These are phyloP conservation scores for Cyberlindnera saturnus DNA, from an alignment of 805 yeast genomes.

Conservation along the genomic window DNA sequence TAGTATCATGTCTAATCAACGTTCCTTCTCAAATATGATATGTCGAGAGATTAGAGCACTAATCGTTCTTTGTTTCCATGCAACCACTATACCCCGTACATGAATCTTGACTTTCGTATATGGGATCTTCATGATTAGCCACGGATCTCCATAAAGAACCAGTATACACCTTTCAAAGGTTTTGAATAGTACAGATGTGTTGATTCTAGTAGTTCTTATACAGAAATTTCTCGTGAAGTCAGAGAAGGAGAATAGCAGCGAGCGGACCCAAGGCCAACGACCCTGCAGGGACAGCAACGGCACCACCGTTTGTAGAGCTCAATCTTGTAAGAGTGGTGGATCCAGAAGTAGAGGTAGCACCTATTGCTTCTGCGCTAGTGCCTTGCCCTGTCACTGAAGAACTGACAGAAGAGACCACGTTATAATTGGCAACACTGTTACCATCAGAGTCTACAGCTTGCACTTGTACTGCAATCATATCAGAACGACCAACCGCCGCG, in stretches of 20 bases:
- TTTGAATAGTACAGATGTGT: no score
- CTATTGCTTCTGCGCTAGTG: background rate
- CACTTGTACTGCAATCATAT: conserved; percentile 6
- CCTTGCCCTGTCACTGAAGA: background rate
- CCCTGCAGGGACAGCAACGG: background rate
- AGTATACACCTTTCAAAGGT: no score
- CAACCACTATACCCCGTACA: no score
- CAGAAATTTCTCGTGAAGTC: background rate
- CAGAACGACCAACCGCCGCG: conserved; percentile 12
- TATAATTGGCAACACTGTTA: conserved; percentile 2
- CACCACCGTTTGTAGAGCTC: background rate
- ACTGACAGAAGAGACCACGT: conserved; percentile 2
- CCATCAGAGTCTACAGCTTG: conserved; percentile 5
- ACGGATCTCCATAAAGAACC: no score
- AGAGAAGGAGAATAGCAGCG: background rate
- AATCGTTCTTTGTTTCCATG: no score
- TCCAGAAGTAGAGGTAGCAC: no score
- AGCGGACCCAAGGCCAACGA: background rate
- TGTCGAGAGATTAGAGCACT: no score
- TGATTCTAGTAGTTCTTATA: background rate
- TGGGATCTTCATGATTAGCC: no score
- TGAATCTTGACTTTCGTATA: no score
- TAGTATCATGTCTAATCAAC: no score
- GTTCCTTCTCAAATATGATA: no score
- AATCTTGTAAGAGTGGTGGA: background rate